Base-by-base conservation (phyloP, 495 filamentous ascomycete species). In the Entonaema liquescens region DNA sequence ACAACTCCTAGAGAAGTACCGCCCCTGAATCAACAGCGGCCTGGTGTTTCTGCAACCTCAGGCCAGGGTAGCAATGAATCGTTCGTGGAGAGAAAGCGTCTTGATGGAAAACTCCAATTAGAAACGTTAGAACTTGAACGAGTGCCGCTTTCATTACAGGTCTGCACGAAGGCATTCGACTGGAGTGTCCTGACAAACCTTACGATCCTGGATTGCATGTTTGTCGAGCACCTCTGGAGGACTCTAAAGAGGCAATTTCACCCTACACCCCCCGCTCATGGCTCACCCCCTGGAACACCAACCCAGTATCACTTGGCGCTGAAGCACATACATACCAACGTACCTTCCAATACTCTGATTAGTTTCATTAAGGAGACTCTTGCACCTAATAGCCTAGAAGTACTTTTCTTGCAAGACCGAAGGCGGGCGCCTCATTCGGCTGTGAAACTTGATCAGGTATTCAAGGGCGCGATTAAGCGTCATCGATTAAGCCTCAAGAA, bases 311-410 rank as follows among this genome's bases (percentile, higher is more conserved):
- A 84, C 31, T 79, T 98, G 5, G 89, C 87, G 0, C 80, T 98
- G 50, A 95, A 91, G 77, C 87, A 91, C 67, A 85, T 98, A 12
- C 92, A 96, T 67, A 96, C 92, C 0, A 92, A 97, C 75, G 82
- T 82, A 11, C 91, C 94, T n/a, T 93, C 93, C 0, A 80, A 87
- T 19, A 85, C 89, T 23, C 79, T 98, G n/a, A 88, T 97, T 42
- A 82, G 85, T 7, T 97, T 97, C 73, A 85, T 97, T 57, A 93
- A 91, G 63, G 92, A 97, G 67, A 90, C 93, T 0, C 85, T 97
- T 29, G 91, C 90, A 26, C 95, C 95, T 1, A 92, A 98, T 76
- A 91, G 88, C 2, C 81, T 98, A 9, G 92, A 98, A 78, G 89
- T 91, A 21, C 80, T 97, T 17, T 95, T 94, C 74, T 77, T 98